A percentile compares a stretch with the other conserved stretches of the same genome.
Evolutionary conservation across 1,284 basidiomycete species (phyloP).

Genomic region (Cryptococcus neoformans): DNA sequence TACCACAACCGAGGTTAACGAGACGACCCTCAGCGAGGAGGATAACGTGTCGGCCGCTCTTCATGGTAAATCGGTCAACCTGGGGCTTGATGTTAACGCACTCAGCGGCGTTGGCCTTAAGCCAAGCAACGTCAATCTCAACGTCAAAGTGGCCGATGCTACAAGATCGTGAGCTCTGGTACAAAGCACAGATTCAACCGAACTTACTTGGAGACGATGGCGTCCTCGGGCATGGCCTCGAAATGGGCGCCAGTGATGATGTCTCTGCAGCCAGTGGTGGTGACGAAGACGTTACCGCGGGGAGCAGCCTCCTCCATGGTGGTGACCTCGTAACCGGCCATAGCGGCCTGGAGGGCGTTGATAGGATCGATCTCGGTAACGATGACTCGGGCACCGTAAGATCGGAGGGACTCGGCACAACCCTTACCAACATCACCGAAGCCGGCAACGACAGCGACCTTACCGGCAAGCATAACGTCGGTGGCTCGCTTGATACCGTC

Average conservation of each 20-base stretch:
- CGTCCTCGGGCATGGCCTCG: conserved; percentile 92
- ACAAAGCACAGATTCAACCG: neutral
- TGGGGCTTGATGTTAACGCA: conserved; percentile 96
- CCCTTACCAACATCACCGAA: conserved; percentile 99
- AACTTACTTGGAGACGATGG: conserved; percentile 93
- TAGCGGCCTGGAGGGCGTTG: conserved; percentile 98
- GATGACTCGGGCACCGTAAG: conserved; percentile 94
- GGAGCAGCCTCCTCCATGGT: conserved; percentile 97
- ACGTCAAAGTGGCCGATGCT: conserved; percentile 99
- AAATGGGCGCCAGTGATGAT: conserved; percentile 96
- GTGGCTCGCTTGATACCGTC: conserved; percentile 99
- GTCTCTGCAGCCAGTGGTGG: conserved; percentile 98
- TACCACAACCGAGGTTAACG: conserved; percentile 92
- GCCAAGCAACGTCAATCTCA: conserved; percentile 98
- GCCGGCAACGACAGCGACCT: conserved; percentile 97
- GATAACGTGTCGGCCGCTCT: conserved; percentile 88
- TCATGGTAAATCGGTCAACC: conserved; percentile 96
- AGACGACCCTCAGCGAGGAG: conserved; percentile 98
- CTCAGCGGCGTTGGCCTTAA: conserved; percentile 87
- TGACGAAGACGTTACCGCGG: conserved; percentile 91
- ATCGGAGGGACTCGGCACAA: conserved; percentile 94
- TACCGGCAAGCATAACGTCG: conserved; percentile 99
- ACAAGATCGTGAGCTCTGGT: conserved; percentile 10
- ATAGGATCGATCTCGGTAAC: conserved; percentile 99
- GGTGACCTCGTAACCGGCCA: conserved; percentile 98